These are phyloP conservation scores for Beta lomatogona DNA, from an alignment of 179 eudicot genomes.

Conservation along the genomic window DNA sequence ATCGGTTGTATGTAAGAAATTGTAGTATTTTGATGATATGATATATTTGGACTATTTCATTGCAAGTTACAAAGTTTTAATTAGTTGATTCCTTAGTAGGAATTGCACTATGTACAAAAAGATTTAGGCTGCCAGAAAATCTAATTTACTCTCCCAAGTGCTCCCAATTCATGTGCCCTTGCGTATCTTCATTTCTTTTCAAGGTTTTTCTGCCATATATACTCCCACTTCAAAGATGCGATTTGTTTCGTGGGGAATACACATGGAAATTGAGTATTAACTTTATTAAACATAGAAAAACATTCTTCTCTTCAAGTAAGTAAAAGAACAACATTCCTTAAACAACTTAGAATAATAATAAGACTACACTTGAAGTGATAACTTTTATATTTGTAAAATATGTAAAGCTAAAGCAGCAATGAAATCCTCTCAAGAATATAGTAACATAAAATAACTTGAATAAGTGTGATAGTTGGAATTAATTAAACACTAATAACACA, in stretches of 20 bases:
- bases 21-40: not conserved
- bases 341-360: no score
- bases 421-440: no score
- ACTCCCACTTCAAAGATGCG: not conserved
- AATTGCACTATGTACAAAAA: slow-evolving; percentile 13
- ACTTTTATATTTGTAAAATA: no score
- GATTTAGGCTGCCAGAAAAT: not conserved
- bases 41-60: not conserved
- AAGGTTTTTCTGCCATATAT: not conserved
- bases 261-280: not conserved
- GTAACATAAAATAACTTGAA: no score
- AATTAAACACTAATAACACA: no score
- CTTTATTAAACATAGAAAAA: not conserved
- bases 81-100: slow-evolving; percentile 26
- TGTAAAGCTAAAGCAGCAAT: no score
- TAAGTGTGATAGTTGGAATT: no score
- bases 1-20: not conserved
- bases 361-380: no score
- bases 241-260: not conserved
- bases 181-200: not conserved
- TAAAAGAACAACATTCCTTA: no score
- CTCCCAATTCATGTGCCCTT: not conserved
- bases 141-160: no score
- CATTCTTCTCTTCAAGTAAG: not conserved
- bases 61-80: not conserved